Percentiles rank a stretch among this genome's conserved stretches.
Conservation (phyloP, 164 flowering plant species). For the Annona cherimola region DNA sequence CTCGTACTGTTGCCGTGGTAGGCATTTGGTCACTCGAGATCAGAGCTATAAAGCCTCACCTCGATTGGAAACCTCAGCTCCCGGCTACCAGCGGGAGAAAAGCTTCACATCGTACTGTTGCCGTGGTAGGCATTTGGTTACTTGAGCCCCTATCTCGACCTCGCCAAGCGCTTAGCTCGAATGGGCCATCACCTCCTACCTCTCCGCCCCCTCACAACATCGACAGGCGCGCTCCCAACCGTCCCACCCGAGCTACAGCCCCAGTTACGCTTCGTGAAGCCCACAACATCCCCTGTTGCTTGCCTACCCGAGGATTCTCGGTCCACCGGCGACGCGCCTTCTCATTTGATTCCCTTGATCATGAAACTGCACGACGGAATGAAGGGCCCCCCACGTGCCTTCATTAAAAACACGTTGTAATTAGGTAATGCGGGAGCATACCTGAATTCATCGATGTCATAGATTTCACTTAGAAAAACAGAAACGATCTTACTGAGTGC, state of each 20-base stretch:
- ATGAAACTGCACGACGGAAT: slow-evolving; percentile 26
- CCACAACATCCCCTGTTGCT: slow-evolving; percentile 13
- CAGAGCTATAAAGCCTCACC: no score
- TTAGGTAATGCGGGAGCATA: no score
- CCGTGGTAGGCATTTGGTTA: slow-evolving; percentile 13
- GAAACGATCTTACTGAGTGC: no score
- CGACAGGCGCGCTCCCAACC: slow-evolving; percentile 8
- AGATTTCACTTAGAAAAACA: no score
- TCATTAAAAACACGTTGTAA: not conserved
- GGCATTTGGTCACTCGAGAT: slow-evolving; percentile 13
- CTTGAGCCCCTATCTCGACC: slow-evolving; percentile 10
- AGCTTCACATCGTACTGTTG: slow-evolving; percentile 5
- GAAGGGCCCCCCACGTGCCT: slow-evolving; percentile 9
- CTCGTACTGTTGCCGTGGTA: slow-evolving; percentile 5
- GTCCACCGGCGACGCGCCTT: slow-evolving; percentile 32
- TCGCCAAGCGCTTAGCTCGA: slow-evolving; percentile 6
- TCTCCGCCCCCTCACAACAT: slow-evolving; percentile 15
- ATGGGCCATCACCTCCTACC: slow-evolving; percentile 5
- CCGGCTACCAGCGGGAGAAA: no score
- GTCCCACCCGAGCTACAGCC: slow-evolving; percentile 1
- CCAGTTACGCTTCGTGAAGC: slow-evolving; percentile 22
- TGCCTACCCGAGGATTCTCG: slow-evolving; percentile 34
- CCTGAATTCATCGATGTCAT: no score
- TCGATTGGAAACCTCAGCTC: no score
- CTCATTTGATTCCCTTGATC: slow-evolving; percentile 17